phyloP scores from a whole-genome alignment of 176 grass and related monocot species.

The Raddia distichophylla region DNA sequence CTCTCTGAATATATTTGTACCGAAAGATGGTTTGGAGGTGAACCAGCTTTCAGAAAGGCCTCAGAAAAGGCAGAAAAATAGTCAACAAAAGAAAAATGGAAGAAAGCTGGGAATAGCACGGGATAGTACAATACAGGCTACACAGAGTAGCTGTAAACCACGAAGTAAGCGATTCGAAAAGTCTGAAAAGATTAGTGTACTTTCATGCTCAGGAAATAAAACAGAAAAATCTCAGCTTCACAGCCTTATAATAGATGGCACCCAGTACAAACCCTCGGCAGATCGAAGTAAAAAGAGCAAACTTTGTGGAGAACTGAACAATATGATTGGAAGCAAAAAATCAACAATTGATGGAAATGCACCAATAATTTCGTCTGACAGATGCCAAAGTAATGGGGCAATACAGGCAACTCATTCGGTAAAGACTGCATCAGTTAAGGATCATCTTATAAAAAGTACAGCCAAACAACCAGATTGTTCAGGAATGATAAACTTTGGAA shows the following conservation, averaged over 20 bases:
- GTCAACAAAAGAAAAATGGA: constrained; percentile 2
- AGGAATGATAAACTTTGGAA: constrained; percentile 28
- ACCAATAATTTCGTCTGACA: constrained; percentile 22
- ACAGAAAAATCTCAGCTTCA: constrained; percentile 9
- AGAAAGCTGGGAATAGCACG: constrained; percentile 7
- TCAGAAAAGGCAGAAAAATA: not conserved
- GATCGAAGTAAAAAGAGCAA: constrained; percentile 37
- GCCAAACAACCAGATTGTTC: constrained; percentile 8
- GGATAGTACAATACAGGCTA: constrained; percentile 13
- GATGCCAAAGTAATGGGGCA: constrained; percentile 23
- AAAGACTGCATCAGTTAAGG: constrained; percentile 32
- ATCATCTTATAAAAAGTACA: not conserved
- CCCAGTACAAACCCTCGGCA: constrained; percentile 13
- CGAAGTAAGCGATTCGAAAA: constrained; percentile 38
- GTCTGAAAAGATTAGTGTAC: constrained; percentile 24
- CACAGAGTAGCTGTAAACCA: constrained; percentile 26
- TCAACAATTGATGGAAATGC: constrained; percentile 2
- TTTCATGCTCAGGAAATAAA: constrained; percentile 37
- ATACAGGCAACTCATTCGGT: not conserved
- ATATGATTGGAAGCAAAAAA: constrained; percentile 3
- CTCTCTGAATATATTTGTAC: not conserved
- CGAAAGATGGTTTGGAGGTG: not conserved
- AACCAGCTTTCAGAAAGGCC: constrained; percentile 20
- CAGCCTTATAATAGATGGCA: constrained; percentile 29
- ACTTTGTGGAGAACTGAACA: constrained; percentile 10